phyloP scores from a whole-genome alignment of 306 rosid species.

The Mucuna pruriens region DNA sequence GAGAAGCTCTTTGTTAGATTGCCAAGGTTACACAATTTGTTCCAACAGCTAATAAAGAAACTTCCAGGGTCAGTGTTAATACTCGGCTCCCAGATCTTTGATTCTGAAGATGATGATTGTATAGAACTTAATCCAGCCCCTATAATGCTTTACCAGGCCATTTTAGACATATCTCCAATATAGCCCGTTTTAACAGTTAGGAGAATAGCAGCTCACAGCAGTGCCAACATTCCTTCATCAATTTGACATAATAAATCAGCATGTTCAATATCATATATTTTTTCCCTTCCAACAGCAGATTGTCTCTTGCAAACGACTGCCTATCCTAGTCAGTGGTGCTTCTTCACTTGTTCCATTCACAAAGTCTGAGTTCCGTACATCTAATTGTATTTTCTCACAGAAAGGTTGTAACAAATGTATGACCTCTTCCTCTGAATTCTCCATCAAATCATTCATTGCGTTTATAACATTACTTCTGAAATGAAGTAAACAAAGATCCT shows the following conservation, averaged over 20 bases:
- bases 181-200: slow-evolving; percentile 45
- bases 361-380: slow-evolving; percentile 41
- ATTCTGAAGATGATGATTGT: slow-evolving; percentile 44
- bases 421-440: slow-evolving; percentile 66
- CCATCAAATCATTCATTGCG: slow-evolving; percentile 63
- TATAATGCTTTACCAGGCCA: slow-evolving; percentile 67
- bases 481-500: slow-evolving; percentile 54
- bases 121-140: slow-evolving; percentile 65
- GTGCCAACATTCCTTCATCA: slow-evolving; percentile 60
- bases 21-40: slow-evolving; percentile 57
- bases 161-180: slow-evolving; percentile 49
- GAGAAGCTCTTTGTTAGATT: slow-evolving; percentile 69
- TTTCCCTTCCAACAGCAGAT: slow-evolving; percentile 50
- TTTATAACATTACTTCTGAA: slow-evolving; percentile 66
- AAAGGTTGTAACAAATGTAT: slow-evolving; percentile 62
- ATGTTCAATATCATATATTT: slow-evolving; percentile 45
- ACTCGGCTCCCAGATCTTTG: slow-evolving; percentile 64
- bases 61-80: slow-evolving; percentile 76
- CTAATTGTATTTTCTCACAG: slow-evolving; percentile 56
- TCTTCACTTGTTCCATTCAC: slow-evolving; percentile 44
- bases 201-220: slow-evolving; percentile 71
- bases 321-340: slow-evolving; percentile 53
- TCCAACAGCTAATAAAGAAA: slow-evolving; percentile 63
- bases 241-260: slow-evolving; percentile 45
- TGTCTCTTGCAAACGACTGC: slow-evolving; percentile 52